Evolutionary conservation across 139 green algal genomes (phyloP), one percentile per base, ranked within the genome.

Genomic region (Chlorella sp.): DNA sequence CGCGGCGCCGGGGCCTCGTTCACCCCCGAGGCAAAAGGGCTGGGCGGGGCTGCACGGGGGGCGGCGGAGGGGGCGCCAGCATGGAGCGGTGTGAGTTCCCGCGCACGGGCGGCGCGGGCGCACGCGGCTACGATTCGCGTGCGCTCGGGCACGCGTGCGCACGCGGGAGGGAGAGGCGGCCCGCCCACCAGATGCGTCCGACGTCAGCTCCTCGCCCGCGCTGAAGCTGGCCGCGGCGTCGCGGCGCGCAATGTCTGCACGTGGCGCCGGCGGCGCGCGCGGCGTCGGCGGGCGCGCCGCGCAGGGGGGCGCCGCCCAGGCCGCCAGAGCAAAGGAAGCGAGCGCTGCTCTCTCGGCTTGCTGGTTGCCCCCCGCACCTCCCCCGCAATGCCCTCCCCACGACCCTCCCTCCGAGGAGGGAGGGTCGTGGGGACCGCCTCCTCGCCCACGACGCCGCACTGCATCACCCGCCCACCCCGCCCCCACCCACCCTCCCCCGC

Each of bases 241-340:
- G 38, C 56, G 71, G 27, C 41, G 56, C 9, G 42, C 56, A 46
- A 77, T 77, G 31, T 68, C 71, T 69, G 56, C 53, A 55, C n/a
- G 7, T 12, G 45, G 9, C 50, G 17, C 42, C 23, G 31, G 6
- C 33, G 25, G 33, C 31, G 3, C 25, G 27, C 31, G 59, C 27
- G 23, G 42, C 27, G 8, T 5, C 2, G 41, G 42, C 9, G 27
- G 3, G 38, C 42, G 38, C 36, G 9, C 1, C 12, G 27, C 25
- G 8, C 35, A 55, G 38, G 14, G 36, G 36, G 14, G 29, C 23
- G 36, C 2, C 29, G 8, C 8, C 15, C 19, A 38, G 8, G 9
- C 17, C 5, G 46, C 23, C 31, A 31, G 17, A 15, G 36, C 36
- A 46, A 36, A 51, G 42, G 43, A 40, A 42, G 9, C n/a, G 42